Evolutionary conservation across 371 early-diverging fungal genomes (phyloP).

Genomic region (Astathelohania contejeani): DNA sequence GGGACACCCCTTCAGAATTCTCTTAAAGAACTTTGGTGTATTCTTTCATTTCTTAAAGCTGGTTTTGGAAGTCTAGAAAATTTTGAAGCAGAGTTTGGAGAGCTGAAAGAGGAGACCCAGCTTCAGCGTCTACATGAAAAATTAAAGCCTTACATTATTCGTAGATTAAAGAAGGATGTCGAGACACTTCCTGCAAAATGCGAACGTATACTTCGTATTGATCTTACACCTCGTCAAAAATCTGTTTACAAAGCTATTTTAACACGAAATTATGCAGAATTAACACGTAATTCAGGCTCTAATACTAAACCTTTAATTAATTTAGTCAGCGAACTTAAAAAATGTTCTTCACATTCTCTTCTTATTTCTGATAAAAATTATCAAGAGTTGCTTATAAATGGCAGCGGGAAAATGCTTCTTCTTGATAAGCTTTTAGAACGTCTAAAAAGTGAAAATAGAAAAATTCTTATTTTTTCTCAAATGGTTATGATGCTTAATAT

Average conservation of each 20-base stretch:
- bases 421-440: constrained; percentile 71
- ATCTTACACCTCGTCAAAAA: constrained; percentile 67
- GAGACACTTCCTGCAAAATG: constrained; percentile 80
- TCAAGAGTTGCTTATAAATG: constrained; percentile 36
- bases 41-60: constrained; percentile 66
- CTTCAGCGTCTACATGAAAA: constrained; percentile 59
- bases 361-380: too few species aligned
- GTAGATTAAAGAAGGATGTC: constrained; percentile 84
- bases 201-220: constrained; percentile 77
- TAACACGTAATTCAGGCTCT: constrained; percentile 56
- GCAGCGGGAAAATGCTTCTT: constrained; percentile 69
- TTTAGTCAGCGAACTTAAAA: too few species aligned
- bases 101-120: constrained; percentile 55
- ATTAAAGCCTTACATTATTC: constrained; percentile 69
- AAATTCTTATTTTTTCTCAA: constrained; percentile 60
- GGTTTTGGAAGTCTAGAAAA: constrained; percentile 58
- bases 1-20: constrained; percentile 75
- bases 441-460: constrained; percentile 69
- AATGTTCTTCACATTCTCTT: too few species aligned
- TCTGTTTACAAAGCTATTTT: constrained; percentile 75
- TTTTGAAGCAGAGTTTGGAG: constrained; percentile 55
- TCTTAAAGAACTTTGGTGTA: constrained; percentile 62
- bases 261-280: constrained; percentile 70
- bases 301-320: too few species aligned
- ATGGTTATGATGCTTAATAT: constrained; percentile 51